Base-by-base conservation (phyloP, 1,284 basidiomycete genomes). In the Xerocomus amazonicus region DNA sequence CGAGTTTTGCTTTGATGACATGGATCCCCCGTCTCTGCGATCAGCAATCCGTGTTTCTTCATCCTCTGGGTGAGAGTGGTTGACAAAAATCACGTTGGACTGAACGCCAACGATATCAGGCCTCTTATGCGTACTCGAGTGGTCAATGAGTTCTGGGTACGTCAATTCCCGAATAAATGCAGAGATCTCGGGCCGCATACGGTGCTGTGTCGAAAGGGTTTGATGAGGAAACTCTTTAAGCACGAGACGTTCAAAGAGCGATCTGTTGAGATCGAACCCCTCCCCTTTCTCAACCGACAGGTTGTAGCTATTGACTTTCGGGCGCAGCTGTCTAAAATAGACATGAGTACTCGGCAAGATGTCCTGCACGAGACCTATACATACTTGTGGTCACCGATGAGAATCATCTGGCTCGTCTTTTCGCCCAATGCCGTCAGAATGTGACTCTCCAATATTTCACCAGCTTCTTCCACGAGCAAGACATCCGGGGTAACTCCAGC, bases 371-470 rank as follows among this genome's bases (percentile, higher is more conserved):
- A 40, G 43, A 31, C 12, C 0, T 63, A 27, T n/a, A 48, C 77
- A 19, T 63, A 86, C 83, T 86, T 79, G 60, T 86, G 83, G 56
- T 86, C 84, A 2, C 83, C 83, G 32, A 86, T 86, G 14, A 85
- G 67, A 48, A 86, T 77, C 39, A 85, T 58, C 35, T 83, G 81
- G 6, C 70, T 62, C 0, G 76, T 77, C 4, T 70, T 52, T 5
- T 55, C 51, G 0, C 74, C 71, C n/a, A 85, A 59, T 0, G 84
- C 74, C 0, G 81, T 83, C 38, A 86, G 51, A 28, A 84, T 67
- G 56, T 85, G 84, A 52, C 78, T 81, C 60, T 86, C 83, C 9
- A 86, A 56, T 35, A 86, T 85, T 58, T 86, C 84, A 10, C 84
- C 84, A 0, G 83, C 83, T 61, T 86, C 84, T 60, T 86, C 84